Percentiles rank a stretch among this genome's conserved stretches.
These are phyloP conservation scores for Candida pini DNA, from an alignment of 805 yeast genomes.

Conservation along the genomic window DNA sequence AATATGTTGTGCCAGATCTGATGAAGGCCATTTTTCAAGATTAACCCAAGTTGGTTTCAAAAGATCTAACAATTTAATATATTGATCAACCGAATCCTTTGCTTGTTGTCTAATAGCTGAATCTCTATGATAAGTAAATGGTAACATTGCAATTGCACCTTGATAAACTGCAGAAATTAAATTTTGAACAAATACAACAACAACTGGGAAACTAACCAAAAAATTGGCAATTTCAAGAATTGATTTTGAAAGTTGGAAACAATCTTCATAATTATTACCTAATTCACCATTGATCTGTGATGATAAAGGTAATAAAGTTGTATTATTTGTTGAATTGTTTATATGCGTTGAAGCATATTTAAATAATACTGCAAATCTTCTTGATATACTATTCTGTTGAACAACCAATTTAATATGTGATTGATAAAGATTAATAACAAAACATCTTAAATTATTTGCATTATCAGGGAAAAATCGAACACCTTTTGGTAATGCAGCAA, in stretches of 20 bases:
- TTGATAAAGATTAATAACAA: slow-evolving; percentile 1
- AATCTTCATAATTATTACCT: neutral
- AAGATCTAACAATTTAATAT: neutral
- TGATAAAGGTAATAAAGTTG: neutral
- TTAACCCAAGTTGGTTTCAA: neutral
- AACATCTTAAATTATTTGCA: neutral
- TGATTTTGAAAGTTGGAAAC: neutral
- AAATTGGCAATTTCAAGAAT: neutral
- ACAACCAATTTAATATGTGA: neutral
- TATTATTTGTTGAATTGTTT: neutral
- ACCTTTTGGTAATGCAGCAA: slow-evolving; percentile 1
- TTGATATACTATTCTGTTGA: neutral
- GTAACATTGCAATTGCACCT: slow-evolving; percentile 1
- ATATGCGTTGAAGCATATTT: neutral
- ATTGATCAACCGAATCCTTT: neutral
- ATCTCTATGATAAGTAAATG: slow-evolving; percentile 2
- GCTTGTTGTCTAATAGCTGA: neutral
- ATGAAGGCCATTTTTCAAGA: neutral
- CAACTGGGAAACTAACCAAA: neutral
- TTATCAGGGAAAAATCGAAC: neutral
- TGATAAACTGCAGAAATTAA: slow-evolving; percentile 1
- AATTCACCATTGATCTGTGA: neutral
- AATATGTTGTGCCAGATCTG: neutral
- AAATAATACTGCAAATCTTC: neutral
- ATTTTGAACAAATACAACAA: slow-evolving; percentile 1